Percentiles rank a stretch among this genome's conserved stretches.
Conservation (phyloP, 2,329 filamentous ascomycete species). For the Ophiostoma ulmi region DNA sequence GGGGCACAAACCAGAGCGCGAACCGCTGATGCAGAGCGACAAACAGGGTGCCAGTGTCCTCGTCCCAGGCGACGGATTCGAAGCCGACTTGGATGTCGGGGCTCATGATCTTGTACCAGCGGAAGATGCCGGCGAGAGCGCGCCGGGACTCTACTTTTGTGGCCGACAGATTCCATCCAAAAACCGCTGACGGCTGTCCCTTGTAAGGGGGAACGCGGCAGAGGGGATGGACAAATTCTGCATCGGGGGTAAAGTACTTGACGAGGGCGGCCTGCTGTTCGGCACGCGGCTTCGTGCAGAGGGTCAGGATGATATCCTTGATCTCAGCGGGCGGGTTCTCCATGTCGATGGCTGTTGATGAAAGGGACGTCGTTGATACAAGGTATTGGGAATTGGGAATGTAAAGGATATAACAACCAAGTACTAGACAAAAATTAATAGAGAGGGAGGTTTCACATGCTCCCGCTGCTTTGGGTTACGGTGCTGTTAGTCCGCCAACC, state of each 20-base stretch:
- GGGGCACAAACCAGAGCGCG: constrained; percentile 69
- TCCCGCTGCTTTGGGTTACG: background rate
- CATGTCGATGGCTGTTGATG: background rate
- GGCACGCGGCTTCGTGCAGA: constrained; percentile 21
- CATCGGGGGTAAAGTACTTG: constrained; percentile 24
- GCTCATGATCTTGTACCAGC: constrained; percentile 79
- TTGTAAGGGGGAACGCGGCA: constrained; percentile 46
- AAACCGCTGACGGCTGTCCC: background rate
- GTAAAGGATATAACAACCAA: background rate
- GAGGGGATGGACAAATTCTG: constrained; percentile 26
- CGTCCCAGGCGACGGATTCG: constrained; percentile 64
- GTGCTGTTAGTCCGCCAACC: background rate
- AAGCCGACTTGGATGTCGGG: constrained; percentile 65
- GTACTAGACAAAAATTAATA: background rate
- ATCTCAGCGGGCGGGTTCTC: constrained; percentile 3
- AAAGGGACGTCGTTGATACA: background rate
- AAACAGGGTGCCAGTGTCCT: constrained; percentile 62
- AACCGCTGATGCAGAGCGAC: constrained; percentile 70
- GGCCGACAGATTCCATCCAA: background rate
- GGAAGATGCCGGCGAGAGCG: constrained; percentile 65
- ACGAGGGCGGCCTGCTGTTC: constrained; percentile 24
- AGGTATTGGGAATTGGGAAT: background rate
- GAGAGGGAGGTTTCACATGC: background rate
- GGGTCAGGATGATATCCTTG: constrained; percentile 24
- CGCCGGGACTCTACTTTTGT: constrained; percentile 52